Conservation (phyloP, 495 filamentous ascomycete species). For the Filosporella fistucella region DNA sequence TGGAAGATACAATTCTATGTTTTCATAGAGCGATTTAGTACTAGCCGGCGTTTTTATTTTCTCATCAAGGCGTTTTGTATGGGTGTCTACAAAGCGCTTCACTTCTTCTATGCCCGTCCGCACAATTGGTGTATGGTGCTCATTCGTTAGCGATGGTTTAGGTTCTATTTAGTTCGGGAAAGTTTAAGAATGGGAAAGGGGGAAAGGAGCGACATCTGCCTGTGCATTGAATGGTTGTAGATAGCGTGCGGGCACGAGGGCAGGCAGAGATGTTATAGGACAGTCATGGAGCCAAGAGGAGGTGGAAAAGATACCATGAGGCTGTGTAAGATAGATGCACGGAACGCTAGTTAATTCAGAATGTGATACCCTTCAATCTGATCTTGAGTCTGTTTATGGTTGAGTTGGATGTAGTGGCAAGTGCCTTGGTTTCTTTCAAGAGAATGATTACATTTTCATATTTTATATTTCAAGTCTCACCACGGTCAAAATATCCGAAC, state of each 20-base stretch:
- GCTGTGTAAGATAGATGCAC: constrained; percentile 17
- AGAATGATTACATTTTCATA: too few species aligned
- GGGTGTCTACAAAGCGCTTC: neutral
- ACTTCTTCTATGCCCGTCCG: neutral
- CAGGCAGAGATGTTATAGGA: neutral
- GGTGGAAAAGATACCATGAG: neutral
- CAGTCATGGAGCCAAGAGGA: neutral
- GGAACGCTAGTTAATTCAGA: constrained; percentile 13
- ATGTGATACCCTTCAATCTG: constrained; percentile 16
- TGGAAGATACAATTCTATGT: neutral
- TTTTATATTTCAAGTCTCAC: too few species aligned
- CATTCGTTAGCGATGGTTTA: constrained; percentile 6
- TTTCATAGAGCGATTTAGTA: neutral
- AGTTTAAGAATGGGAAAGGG: neutral
- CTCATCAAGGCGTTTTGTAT: neutral
- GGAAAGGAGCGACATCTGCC: neutral
- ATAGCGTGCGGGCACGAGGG: constrained; percentile 22
- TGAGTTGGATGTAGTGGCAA: too few species aligned
- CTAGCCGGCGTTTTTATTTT: neutral
- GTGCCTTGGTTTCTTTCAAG: too few species aligned
- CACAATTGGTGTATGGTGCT: neutral
- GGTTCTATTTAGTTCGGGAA: too few species aligned
- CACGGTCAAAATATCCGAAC: too few species aligned
- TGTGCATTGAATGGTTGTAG: constrained; percentile 8
- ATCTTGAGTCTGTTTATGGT: too few species aligned